Evolutionary conservation across 176 grass and related monocot genomes (phyloP).

Genomic region (Rhynchospora pubera): DNA sequence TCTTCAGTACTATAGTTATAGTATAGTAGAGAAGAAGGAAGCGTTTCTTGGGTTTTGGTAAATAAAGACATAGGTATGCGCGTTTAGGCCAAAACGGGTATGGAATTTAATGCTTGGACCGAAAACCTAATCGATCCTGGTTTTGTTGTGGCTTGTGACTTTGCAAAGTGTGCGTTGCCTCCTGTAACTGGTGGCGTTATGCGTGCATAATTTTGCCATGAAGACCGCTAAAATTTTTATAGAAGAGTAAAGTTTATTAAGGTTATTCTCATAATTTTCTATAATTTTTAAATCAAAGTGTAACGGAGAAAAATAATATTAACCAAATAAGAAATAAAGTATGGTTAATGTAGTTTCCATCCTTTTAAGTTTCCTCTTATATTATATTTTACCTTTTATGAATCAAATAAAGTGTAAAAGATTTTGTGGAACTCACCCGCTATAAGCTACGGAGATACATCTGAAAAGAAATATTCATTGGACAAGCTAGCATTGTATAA

Average conservation of each 20-base stretch:
- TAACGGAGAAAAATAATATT: too few relatives aligned
- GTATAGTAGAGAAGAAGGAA: background rate
- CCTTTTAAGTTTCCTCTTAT: too few relatives aligned
- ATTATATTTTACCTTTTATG: too few relatives aligned
- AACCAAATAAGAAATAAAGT: too few relatives aligned
- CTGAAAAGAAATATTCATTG: background rate
- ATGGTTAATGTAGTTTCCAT: too few relatives aligned
- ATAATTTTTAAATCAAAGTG: too few relatives aligned
- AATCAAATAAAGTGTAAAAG: background rate
- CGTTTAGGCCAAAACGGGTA: background rate
- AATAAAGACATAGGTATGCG: conserved; percentile 2
- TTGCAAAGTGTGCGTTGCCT: background rate
- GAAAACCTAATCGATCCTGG: background rate
- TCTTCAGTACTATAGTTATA: background rate
- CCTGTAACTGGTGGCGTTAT: background rate
- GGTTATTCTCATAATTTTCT: too few relatives aligned
- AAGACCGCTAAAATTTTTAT: background rate
- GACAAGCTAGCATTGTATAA: background rate
- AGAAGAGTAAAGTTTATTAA: too few relatives aligned
- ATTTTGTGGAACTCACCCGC: background rate
- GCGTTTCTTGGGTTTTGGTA: background rate
- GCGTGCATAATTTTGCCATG: background rate
- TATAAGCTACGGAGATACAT: background rate
- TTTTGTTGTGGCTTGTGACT: background rate
- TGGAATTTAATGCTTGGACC: conserved; percentile 22